A percentile compares a stretch with the other conserved stretches of the same genome.
Conservation (phyloP, 192 early-diverging fungal species). For the Rhizophagus sp. region DNA sequence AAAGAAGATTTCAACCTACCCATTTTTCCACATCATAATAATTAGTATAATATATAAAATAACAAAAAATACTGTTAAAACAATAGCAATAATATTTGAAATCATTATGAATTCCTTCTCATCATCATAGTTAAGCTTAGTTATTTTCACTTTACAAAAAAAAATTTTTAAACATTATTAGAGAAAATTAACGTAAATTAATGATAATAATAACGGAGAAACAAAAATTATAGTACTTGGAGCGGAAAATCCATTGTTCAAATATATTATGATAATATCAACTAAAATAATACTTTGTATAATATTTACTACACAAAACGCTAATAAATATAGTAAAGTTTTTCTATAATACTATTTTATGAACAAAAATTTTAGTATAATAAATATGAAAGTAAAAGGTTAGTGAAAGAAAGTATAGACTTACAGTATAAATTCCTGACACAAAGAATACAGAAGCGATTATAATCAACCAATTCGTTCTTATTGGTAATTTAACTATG, state of each 20-base stretch:
- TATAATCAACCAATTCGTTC: not conserved
- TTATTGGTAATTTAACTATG: not conserved
- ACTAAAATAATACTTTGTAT: no score
- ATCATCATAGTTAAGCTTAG: no score
- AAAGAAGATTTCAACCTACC: not conserved
- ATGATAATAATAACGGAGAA: no score
- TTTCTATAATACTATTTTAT: not conserved
- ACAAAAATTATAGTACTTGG: no score
- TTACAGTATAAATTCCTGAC: not conserved
- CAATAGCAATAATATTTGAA: not conserved
- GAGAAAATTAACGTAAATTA: no score
- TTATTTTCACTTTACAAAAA: no score
- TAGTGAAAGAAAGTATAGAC: not conserved
- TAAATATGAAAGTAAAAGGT: not conserved
- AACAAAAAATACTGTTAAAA: not conserved
- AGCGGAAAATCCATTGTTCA: no score
- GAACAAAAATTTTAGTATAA: not conserved
- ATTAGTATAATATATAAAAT: no score
- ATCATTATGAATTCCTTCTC: no score
- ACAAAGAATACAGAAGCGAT: not conserved
- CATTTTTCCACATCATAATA: not conserved
- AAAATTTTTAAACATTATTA: no score
- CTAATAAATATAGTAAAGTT: not conserved
- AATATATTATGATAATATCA: no score
- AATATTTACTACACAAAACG: not conserved